These are phyloP conservation scores for Taphrina flavorubra DNA, from an alignment of 1,139 yeast genomes.

Conservation along the genomic window DNA sequence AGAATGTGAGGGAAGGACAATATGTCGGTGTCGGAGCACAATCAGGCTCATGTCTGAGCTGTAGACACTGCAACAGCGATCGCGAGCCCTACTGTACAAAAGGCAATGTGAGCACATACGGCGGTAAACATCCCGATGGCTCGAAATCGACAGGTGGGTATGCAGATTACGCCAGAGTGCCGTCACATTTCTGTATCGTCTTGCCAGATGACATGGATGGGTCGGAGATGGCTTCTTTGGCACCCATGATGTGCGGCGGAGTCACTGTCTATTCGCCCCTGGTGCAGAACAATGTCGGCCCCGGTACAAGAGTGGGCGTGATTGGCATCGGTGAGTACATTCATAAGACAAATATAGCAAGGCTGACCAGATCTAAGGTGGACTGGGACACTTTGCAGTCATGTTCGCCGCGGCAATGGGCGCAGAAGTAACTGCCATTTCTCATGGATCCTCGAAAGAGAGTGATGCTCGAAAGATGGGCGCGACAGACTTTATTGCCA, in stretches of 20 bases:
- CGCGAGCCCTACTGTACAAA: slow-evolving; percentile 61
- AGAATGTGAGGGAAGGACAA: slow-evolving; percentile 59
- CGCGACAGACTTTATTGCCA: slow-evolving; percentile 56
- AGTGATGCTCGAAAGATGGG: slow-evolving; percentile 58
- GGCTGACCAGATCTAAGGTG: background rate
- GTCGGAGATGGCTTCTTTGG: slow-evolving; percentile 58
- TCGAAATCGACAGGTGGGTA: slow-evolving; percentile 63
- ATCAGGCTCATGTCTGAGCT: slow-evolving; percentile 57
- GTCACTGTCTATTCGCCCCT: slow-evolving; percentile 67
- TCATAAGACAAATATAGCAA: background rate
- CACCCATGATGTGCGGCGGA: slow-evolving; percentile 66
- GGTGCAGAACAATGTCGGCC: slow-evolving; percentile 58
- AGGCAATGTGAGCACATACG: slow-evolving; percentile 55
- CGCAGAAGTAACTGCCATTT: slow-evolving; percentile 59
- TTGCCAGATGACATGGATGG: slow-evolving; percentile 60
- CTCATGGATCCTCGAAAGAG: slow-evolving; percentile 56
- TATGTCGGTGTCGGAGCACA: slow-evolving; percentile 69
- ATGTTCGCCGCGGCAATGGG: slow-evolving; percentile 62
- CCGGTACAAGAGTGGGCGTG: slow-evolving; percentile 59
- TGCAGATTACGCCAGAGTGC: slow-evolving; percentile 62
- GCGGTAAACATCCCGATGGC: slow-evolving; percentile 47
- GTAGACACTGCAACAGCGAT: slow-evolving; percentile 57
- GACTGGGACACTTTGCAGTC: slow-evolving; percentile 61
- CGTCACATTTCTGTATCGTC: slow-evolving; percentile 61
- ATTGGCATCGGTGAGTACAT: slow-evolving; percentile 52